These are phyloP conservation scores for Croton setiger DNA, from an alignment of 441 rosid genomes.

Conservation along the genomic window DNA sequence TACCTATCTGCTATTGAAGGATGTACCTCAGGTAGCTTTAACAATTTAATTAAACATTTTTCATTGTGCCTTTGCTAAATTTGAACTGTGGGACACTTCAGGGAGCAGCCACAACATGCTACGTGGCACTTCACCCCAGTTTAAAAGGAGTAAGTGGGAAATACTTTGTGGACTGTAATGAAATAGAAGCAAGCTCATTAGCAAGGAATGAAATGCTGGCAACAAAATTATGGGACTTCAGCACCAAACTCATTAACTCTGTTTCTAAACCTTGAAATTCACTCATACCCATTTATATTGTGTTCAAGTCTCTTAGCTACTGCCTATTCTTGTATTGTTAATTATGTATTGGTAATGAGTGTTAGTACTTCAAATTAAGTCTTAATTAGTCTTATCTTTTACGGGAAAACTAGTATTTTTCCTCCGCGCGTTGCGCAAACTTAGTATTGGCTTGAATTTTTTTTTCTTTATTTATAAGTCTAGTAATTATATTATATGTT, in stretches of 20 bases:
- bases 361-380: too few species aligned
- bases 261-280: conserved; percentile 29
- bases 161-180: conserved; percentile 78
- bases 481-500: too few species aligned
- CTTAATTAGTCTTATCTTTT: too few species aligned
- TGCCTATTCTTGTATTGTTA: too few species aligned
- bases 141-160: conserved; percentile 66
- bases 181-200: conserved; percentile 44
- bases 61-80: too few species aligned
- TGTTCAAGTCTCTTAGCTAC: not conserved
- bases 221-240: conserved; percentile 69
- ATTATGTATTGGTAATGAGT: too few species aligned
- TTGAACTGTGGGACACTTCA: conserved; percentile 11
- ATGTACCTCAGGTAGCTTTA: conserved; percentile 64
- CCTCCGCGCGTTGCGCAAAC: too few species aligned
- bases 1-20: conserved; percentile 73
- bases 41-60: not conserved
- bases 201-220: conserved; percentile 62
- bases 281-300: not conserved
- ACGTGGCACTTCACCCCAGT: conserved; percentile 69
- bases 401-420: too few species aligned
- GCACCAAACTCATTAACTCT: conserved; percentile 50
- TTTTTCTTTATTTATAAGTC: too few species aligned
- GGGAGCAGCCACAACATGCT: conserved; percentile 98
- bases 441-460: too few species aligned